Conservation (phyloP, 257 asterid genomes). For the Scutellaria barbata region DNA sequence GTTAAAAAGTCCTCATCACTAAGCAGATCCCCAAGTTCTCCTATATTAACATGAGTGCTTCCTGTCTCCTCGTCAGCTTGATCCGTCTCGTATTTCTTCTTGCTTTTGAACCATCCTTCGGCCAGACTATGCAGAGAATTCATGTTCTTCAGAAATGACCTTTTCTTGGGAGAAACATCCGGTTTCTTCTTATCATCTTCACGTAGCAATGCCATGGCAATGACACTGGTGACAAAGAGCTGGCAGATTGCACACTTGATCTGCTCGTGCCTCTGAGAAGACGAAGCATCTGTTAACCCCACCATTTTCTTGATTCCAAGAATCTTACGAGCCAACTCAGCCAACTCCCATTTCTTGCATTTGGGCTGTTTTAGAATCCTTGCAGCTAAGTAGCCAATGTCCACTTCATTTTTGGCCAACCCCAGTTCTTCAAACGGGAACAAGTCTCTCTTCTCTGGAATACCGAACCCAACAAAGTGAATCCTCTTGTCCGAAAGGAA, state of each 20-base stretch:
- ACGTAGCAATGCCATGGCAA: constrained; percentile 62
- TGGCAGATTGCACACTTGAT: constrained; percentile 77
- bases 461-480: constrained; percentile 75
- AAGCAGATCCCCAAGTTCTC: constrained; percentile 31
- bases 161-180: constrained; percentile 40
- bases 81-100: constrained; percentile 37
- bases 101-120: constrained; percentile 67
- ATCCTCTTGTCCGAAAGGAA: constrained; percentile 71
- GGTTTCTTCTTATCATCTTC: constrained; percentile 44
- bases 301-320: constrained; percentile 75
- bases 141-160: constrained; percentile 61
- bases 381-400: constrained; percentile 78
- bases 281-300: constrained; percentile 70
- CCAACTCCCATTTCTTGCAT: constrained; percentile 63
- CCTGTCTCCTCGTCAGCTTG: constrained; percentile 29
- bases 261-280: constrained; percentile 75
- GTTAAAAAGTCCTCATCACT: constrained; percentile 34
- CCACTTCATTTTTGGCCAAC: constrained; percentile 46
- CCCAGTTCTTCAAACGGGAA: constrained; percentile 74
- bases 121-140: constrained; percentile 53
- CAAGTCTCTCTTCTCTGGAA: constrained; percentile 71
- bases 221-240: constrained; percentile 69
- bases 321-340: constrained; percentile 60
- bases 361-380: constrained; percentile 55
- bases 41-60: constrained; percentile 33